Conservation (phyloP, 1,284 basidiomycete genomes). For the Phellopilus nigrolimitatus region DNA sequence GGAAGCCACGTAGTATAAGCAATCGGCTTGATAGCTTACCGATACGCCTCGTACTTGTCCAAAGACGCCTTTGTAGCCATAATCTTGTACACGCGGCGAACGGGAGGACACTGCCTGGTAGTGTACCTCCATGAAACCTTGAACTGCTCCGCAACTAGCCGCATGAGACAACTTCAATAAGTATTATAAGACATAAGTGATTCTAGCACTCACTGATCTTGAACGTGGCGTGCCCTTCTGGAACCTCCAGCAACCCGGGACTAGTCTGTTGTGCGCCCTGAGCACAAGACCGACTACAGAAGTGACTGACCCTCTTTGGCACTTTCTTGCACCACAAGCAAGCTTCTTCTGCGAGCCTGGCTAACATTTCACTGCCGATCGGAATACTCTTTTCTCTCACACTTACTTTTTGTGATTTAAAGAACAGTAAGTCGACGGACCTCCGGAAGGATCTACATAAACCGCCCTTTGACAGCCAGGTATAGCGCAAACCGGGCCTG, state of each 20-base stretch:
- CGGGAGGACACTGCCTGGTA: slow-evolving; percentile 45
- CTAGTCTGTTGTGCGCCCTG: slow-evolving; percentile 47
- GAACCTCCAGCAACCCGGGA: slow-evolving; percentile 55
- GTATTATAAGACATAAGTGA: neutral
- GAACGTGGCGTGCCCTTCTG: slow-evolving; percentile 52
- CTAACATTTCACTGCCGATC: slow-evolving; percentile 25
- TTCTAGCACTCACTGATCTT: slow-evolving; percentile 45
- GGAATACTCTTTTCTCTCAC: neutral
- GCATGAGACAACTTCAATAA: slow-evolving; percentile 32
- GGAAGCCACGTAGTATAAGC: neutral
- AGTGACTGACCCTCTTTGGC: slow-evolving; percentile 51
- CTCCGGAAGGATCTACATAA: slow-evolving; percentile 32
- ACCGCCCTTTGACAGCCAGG: slow-evolving; percentile 46
- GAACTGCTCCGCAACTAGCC: slow-evolving; percentile 63
- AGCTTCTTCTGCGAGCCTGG: slow-evolving; percentile 36
- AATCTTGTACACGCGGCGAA: slow-evolving; percentile 58
- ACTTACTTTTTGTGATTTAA: slow-evolving; percentile 44
- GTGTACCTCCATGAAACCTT: slow-evolving; percentile 60
- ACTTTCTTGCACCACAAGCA: slow-evolving; percentile 53
- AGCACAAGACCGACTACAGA: slow-evolving; percentile 50
- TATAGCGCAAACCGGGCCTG: slow-evolving; percentile 42
- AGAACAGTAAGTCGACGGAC: slow-evolving; percentile 42
- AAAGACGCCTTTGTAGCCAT: slow-evolving; percentile 41
- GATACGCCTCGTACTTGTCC: slow-evolving; percentile 52
- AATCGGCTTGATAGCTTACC: too few relatives aligned